Evolutionary conservation across 2,329 filamentous ascomycete species (phyloP), one percentile per base, ranked within the genome.

Genomic region (Fusarium hainanense): DNA sequence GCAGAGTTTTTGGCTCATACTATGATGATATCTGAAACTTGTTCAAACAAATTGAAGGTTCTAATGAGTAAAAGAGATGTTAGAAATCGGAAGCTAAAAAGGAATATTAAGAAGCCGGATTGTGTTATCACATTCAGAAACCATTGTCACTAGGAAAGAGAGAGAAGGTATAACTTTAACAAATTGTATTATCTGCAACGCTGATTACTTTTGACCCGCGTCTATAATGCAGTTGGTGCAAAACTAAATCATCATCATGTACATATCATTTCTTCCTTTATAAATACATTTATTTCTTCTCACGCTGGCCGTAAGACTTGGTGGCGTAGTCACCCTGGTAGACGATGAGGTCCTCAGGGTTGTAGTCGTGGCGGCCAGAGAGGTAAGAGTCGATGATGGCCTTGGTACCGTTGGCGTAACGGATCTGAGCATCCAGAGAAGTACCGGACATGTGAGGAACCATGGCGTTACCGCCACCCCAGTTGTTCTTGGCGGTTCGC

Each of bases 371-470:
- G 79, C 89, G 90, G 76, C 94, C 94, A 73, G 86, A 89, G 80
- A 97, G 93, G 88, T 98, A 99, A 83, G 91, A 94, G 72, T 95
- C 87, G 65, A 99, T 87, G 79, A 99, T 98, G 73, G 86, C 82
- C 92, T 98, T 97, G 82, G 89, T 92, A 76, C 94, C 94, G 71
- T 90, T 86, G 77, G 94, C 93, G 80, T 97, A 97, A 73, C 94
- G 90, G 84, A 93, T 91, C 88, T 99, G 96, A 63, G 96, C 96
- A 80, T 99, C 96, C 79, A 99, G 91, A n/a, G 94, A 97, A 63
- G 95, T 98, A 79, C 96, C 96, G 14, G 94, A 97, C 93, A 98
- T 97, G 90, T 98, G 96, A 60, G 96, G 93, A 65, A 98, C 94
- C 93, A 96, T 99, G 84, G 94, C 96, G 85, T 98, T 98, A 79